Evolutionary conservation across 148 eudicot species (phyloP), one percentile per base, ranked within the genome.

Genomic region (Persicaria tinctoria): DNA sequence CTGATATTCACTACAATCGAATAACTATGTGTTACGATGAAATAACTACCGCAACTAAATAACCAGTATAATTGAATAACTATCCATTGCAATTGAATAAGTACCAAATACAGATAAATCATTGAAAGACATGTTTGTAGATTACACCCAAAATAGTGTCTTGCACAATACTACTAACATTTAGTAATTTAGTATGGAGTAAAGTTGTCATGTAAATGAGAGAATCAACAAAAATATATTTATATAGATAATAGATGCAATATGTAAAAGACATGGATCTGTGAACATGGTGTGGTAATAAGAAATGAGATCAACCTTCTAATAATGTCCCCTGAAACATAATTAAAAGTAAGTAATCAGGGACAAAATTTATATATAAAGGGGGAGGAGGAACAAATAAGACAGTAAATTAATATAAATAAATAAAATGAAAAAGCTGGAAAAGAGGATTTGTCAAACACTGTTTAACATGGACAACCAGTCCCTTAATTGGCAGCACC

Each of bases 381-480:
- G 41, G 41, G 41, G 41, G 41, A 5, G 13, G 14, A 60, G 66
- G 66, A 60, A 10, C 38, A 60, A 60, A 60, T 23, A 60, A 60
- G 66, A 60, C 44, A 23, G 7, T 8, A 60, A 12, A 60, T 60
- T 20, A 20, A 18, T 20, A 14, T 32, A 12, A 63, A 38, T 27
- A 6, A 63, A 63, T 63, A 10, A 9, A 16, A 5, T 5, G 32
- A 9, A 4, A 63, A 38, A 38, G 46, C 8, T 49, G 8, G 51
- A 49, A 49, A 49, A 49, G 7, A 10, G 46, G 46, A 63, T 32
- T 32, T 64, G 10, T 38, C 5, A 38, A 64, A 60, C 46, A 64
- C 6, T 38, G 47, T 41, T 64, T 44, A 66, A 66, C 70, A 66
- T 32, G 70, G 70, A 66, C 47, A 66, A 44, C 70, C 10, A 41